These are phyloP conservation scores for Irpex rosettiformis DNA, from an alignment of 1,284 basidiomycete species.

Conservation along the genomic window DNA sequence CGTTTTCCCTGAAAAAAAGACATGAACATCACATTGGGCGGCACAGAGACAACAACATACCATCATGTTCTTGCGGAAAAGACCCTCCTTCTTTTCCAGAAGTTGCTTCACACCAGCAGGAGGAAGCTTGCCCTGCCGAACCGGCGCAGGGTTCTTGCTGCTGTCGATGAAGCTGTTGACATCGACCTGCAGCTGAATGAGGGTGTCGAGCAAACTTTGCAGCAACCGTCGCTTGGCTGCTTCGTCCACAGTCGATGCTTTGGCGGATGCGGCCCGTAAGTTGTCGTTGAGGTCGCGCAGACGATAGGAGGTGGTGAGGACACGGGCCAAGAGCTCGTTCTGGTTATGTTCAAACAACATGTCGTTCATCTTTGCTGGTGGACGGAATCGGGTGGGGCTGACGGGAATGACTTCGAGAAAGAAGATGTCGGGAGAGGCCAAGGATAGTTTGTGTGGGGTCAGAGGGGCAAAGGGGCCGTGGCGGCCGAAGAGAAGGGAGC, in stretches of 20 bases:
- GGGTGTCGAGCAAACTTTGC: slow-evolving; percentile 71
- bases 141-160: slow-evolving; percentile 87
- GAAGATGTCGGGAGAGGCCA: slow-evolving; percentile 91
- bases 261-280: slow-evolving; percentile 59
- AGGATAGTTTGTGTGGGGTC: slow-evolving; percentile 49
- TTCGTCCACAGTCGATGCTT: slow-evolving; percentile 56
- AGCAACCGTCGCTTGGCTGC: slow-evolving; percentile 58
- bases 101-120: slow-evolving; percentile 95
- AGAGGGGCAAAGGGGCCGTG: slow-evolving; percentile 82
- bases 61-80: slow-evolving; percentile 99
- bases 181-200: slow-evolving; percentile 91
- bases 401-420: slow-evolving; percentile 94
- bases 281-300: slow-evolving; percentile 78
- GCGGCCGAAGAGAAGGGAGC: slow-evolving; percentile 87
- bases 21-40: slow-evolving; percentile 6
- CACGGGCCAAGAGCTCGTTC: slow-evolving; percentile 88
- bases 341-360: slow-evolving; percentile 95
- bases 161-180: slow-evolving; percentile 99
- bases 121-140: slow-evolving; percentile 89
- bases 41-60: slow-evolving; percentile 36
- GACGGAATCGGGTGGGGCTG: slow-evolving; percentile 94
- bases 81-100: slow-evolving; percentile 97
- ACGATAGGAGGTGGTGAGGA: slow-evolving; percentile 80
- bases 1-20: slow-evolving; percentile 84
- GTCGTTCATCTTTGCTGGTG: slow-evolving; percentile 91